phyloP scores from a whole-genome alignment of 805 yeast genomes.

The Starmerella apis region DNA sequence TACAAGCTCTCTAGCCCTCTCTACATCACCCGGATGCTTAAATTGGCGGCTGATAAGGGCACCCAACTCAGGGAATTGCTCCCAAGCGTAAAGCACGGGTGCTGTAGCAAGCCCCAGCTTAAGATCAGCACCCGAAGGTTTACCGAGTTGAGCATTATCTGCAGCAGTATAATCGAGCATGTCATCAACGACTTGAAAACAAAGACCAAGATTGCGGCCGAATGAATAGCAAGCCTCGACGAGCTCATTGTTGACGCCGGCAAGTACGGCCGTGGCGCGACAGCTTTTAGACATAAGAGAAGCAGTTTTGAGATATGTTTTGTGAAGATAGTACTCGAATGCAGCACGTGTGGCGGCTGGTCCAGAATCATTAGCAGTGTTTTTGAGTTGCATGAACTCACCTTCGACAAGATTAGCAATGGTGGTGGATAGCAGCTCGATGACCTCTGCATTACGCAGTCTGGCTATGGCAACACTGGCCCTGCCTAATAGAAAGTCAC shows the following conservation, averaged over 20 bases:
- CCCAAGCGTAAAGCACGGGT: conserved; percentile 93
- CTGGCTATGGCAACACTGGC: conserved; percentile 95
- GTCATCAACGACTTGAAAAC: conserved; percentile 94
- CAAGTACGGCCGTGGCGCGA: conserved; percentile 82
- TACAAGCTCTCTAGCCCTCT: conserved; percentile 68
- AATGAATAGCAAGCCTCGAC: conserved; percentile 81
- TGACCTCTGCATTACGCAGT: conserved; percentile 91
- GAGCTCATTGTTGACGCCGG: conserved; percentile 67
- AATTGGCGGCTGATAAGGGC: conserved; percentile 76
- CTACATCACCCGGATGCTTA: conserved; percentile 69
- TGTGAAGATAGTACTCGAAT: conserved; percentile 88
- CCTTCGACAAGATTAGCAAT: conserved; percentile 97
- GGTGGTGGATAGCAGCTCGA: conserved; percentile 86
- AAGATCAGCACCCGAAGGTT: conserved; percentile 92
- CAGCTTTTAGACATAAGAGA: conserved; percentile 88
- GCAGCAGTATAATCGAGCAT: conserved; percentile 90
- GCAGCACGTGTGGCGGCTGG: conserved; percentile 46
- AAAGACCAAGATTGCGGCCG: conserved; percentile 86
- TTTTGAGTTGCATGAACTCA: conserved; percentile 96
- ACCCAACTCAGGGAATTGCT: conserved; percentile 72
- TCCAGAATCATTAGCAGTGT: conserved; percentile 56
- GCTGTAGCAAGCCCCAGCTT: conserved; percentile 94
- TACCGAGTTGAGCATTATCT: conserved; percentile 64
- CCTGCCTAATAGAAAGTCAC: conserved; percentile 88
- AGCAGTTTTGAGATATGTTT: conserved; percentile 91